Percentiles rank a stretch among this genome's conserved stretches.
These are phyloP conservation scores for Lobosporangium transversale DNA, from an alignment of 192 early-diverging fungal genomes.

Conservation along the genomic window DNA sequence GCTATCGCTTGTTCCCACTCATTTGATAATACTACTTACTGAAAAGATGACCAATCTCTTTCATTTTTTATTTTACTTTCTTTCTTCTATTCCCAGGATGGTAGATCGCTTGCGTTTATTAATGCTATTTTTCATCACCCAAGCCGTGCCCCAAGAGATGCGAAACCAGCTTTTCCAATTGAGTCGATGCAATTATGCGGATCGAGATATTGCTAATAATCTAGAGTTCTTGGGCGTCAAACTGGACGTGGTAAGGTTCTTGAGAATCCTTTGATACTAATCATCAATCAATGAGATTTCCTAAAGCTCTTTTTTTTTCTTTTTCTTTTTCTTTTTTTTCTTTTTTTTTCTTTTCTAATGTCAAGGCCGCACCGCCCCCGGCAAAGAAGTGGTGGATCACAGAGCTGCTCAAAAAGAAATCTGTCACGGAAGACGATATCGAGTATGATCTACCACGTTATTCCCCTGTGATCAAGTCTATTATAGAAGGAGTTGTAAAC, in stretches of 20 bases:
- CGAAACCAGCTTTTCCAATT: conserved; percentile 45
- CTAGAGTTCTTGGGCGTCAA: conserved; percentile 50
- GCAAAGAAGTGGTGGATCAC: conserved; percentile 40
- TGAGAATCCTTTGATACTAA: too few relatives aligned
- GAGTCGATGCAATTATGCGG: conserved; percentile 42
- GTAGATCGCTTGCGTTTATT: conserved; percentile 56
- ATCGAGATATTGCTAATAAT: conserved; percentile 46
- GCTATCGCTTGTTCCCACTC: too few relatives aligned
- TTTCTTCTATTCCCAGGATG: conserved; percentile 64
- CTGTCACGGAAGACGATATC: conserved; percentile 60
- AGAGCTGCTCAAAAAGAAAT: conserved; percentile 44
- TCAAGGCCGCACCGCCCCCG: conserved; percentile 43
- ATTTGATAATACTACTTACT: too few relatives aligned
- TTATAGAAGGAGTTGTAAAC: conserved; percentile 60
- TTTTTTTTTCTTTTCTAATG: neutral
- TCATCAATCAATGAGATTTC: too few relatives aligned
- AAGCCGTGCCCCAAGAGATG: conserved; percentile 38
- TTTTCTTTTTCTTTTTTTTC: neutral
- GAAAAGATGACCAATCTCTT: neutral
- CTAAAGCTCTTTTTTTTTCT: neutral
- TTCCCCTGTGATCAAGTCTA: conserved; percentile 75
- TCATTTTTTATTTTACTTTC: neutral
- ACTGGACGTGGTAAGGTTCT: conserved; percentile 36
- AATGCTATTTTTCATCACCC: conserved; percentile 47
- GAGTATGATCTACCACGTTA: conserved; percentile 84